Evolutionary conservation across 2,329 filamentous ascomycete genomes (phyloP), one percentile per base, ranked within the genome.

Genomic region (Madurella mycetomatis): DNA sequence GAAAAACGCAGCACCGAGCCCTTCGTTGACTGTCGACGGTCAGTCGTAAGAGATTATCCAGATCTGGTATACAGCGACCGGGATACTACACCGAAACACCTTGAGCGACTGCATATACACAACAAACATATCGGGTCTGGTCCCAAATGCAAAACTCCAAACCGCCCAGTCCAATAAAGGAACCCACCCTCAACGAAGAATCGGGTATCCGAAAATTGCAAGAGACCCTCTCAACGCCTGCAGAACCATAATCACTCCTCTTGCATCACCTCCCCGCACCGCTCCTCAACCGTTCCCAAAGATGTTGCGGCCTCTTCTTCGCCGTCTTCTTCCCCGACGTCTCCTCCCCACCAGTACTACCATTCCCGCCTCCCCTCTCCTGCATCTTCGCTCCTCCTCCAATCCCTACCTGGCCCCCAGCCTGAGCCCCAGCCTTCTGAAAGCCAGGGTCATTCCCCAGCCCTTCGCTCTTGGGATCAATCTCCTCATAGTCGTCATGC

Each of bases 401-500:
- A 16, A 30, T 40, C 44, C 47, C 30, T 13, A 31, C 9, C 34
- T 43, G 34, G 13, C 37, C 39, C 9, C 39, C 41, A n/a, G 53
- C 41, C 30, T 49, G 13, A 25, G 54, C 57, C 17, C 64, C 64
- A 8, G 65, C 63, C 48, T 56, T 61, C 46, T 64, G 55, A 47
- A 65, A 67, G 1, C 54, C 64, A 2, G 77, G 73, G 32, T 81
- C 72, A 56, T 77, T 74, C 50, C 72, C 70, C n/a, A 79, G 71
- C 65, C 78, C 72, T 41, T 75, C 72, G 8, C 73, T 74, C 59
- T 76, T 77, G 15, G 72, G 65, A 31, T 74, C 72, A 59, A 74
- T 74, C 41, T 73, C 72, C 40, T 73, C 70, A 30, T 66, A 68
- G 39, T 67, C 65, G 19, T 67, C 66, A 8, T 50, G 37, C 4